Conservation (phyloP, 192 early-diverging fungal species). For the Linnemannia schmuckeri region DNA sequence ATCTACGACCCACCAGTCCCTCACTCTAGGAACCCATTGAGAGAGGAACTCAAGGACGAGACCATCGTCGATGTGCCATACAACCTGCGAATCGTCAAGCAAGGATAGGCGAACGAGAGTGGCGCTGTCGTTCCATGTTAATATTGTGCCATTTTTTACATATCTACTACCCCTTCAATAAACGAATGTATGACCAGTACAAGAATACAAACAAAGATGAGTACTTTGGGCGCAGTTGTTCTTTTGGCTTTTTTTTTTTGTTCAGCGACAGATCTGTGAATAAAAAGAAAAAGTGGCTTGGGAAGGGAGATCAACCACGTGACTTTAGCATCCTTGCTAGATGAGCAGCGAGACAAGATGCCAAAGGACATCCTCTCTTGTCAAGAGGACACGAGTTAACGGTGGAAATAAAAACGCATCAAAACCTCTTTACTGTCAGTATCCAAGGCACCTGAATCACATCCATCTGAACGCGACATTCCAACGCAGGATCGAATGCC, state of each 20-base stretch:
- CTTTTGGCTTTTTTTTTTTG: background rate
- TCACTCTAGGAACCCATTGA: background rate
- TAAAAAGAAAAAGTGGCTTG: background rate
- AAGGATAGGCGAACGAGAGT: background rate
- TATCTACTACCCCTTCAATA: background rate
- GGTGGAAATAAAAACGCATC: background rate
- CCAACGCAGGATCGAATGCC: slow-evolving; percentile 46
- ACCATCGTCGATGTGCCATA: background rate
- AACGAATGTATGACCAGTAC: background rate
- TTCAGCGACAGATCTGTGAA: background rate
- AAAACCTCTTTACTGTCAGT: background rate
- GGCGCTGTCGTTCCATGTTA: background rate
- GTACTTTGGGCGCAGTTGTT: slow-evolving; percentile 5
- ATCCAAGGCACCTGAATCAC: slow-evolving; percentile 13
- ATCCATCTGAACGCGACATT: slow-evolving; percentile 36
- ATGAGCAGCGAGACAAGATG: background rate
- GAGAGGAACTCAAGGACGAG: background rate
- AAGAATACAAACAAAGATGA: background rate
- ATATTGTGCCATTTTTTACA: background rate
- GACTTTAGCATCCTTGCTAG: background rate
- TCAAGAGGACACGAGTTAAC: slow-evolving; percentile 1
- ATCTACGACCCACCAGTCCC: slow-evolving; percentile 42
- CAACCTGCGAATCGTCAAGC: slow-evolving; percentile 4
- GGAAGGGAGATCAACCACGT: background rate
- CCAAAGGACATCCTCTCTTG: background rate